phyloP scores from a whole-genome alignment of 1,139 yeast species.

The Debaryomyces nepalensis region DNA sequence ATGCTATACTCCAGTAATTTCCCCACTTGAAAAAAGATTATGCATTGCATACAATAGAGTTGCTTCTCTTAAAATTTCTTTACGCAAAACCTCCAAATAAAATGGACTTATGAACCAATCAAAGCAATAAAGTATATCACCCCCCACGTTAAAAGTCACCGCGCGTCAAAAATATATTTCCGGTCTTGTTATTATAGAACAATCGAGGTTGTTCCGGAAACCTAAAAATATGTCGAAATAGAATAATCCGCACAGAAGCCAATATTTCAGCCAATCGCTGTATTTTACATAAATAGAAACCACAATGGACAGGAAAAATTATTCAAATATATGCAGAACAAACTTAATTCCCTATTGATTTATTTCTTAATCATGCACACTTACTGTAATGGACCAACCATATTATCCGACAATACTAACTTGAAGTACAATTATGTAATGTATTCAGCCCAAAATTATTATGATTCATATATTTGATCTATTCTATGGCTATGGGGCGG shows the following conservation, averaged over 20 bases:
- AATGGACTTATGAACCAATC: neutral
- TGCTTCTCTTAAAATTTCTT: neutral
- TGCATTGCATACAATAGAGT: neutral
- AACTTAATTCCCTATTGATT: too few relatives aligned
- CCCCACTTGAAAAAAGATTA: constrained; percentile 4
- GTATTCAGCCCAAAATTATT: neutral
- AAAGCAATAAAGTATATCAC: constrained; percentile 1
- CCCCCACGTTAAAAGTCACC: constrained; percentile 1
- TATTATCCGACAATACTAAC: neutral
- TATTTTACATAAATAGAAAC: neutral
- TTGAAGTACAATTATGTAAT: neutral
- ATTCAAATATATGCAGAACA: neutral
- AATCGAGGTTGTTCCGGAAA: too few relatives aligned
- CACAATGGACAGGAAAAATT: neutral
- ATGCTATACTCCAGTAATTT: constrained; percentile 5
- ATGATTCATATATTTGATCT: too few relatives aligned
- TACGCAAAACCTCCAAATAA: neutral
- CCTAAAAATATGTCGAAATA: too few relatives aligned
- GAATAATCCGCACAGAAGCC: neutral
- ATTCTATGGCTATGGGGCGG: too few relatives aligned
- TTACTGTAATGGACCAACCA: too few relatives aligned
- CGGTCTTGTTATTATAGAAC: constrained; percentile 1
- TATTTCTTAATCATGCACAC: too few relatives aligned
- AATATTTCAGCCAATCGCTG: neutral
- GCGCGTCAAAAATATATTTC: neutral